Evolutionary conservation across 1,284 basidiomycete genomes (phyloP), one percentile per base, ranked within the genome.

Genomic region (Microbotryomycetes sp.): DNA sequence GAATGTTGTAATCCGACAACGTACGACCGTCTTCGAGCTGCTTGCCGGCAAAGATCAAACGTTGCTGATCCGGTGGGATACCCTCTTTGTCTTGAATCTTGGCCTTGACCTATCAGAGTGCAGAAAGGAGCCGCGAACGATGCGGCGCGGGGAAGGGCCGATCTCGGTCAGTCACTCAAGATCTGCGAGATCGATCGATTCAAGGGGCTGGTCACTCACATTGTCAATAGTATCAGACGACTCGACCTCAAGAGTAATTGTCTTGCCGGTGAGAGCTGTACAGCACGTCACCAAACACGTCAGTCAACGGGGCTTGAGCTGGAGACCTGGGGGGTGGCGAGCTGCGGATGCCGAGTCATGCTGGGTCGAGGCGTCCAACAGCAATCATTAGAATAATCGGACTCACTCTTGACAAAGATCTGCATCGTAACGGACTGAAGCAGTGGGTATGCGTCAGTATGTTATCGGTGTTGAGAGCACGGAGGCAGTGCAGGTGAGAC

Each of bases 1-100:
- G 94, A 79, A 96, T 94, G 82, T 94, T 94, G 82, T 94, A 94
- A 81, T 94, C 92, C 71, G 83, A 86, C 62, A 96, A 82, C 30
- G 91, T 94, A 73, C 91, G 87, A 60, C 92, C 92, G 77, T 96
- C 92, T 80, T 96, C 92, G 70, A 96, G 86, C 79, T 94, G 91
- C 83, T 93, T 94, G 71, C 90, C 89, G 67, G 69, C 90, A 71
- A 93, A 93, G 79, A 93, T 94, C 70, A 92, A 82, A 73, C 90
- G 88, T 76, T 93, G 90, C 77, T 94, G 90, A 80, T 92, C 90
- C 68, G 90, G 90, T 64, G 90, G 90, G 57, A 70, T 66, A 52
- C 65, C 62, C 55, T 68, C 66, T 63, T 69, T 69, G 65, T 68
- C 64, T 51, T 69, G 81, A 75, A 82, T 82, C 79, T 79, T 76